phyloP scores from a whole-genome alignment of 805 yeast species.

The Lipomyces starkeyi region DNA sequence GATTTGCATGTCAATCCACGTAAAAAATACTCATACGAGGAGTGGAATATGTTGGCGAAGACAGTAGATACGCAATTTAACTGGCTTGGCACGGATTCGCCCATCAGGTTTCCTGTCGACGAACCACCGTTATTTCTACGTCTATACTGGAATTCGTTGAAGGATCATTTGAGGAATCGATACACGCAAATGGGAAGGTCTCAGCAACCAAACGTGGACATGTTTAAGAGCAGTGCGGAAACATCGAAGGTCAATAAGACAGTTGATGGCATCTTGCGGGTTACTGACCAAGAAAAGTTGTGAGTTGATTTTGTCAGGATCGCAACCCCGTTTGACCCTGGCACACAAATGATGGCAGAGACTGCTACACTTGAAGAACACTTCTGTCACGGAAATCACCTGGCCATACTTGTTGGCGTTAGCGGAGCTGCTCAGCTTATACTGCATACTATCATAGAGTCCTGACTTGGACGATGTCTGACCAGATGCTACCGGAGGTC shows the following conservation, averaged over 20 bases:
- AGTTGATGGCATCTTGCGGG: neutral
- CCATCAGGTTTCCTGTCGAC: conserved; percentile 69
- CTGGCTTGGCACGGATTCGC: conserved; percentile 74
- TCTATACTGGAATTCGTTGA: conserved; percentile 24
- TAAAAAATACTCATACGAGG: conserved; percentile 55
- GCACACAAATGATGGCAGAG: neutral
- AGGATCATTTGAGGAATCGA: neutral
- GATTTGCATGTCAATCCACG: conserved; percentile 43
- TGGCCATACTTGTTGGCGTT: neutral
- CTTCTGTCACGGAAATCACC: neutral
- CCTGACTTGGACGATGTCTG: no score
- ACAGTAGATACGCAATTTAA: conserved; percentile 49
- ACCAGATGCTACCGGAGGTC: no score
- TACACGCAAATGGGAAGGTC: neutral
- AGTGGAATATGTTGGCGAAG: conserved; percentile 56
- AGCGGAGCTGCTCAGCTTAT: neutral
- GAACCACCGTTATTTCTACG: conserved; percentile 65
- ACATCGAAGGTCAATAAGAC: neutral
- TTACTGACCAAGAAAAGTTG: neutral
- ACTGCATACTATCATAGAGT: no score
- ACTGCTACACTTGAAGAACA: neutral
- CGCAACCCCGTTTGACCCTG: neutral
- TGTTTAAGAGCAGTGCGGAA: neutral
- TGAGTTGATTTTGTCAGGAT: neutral
- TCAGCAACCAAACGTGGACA: neutral